These are phyloP conservation scores for Zasmidium angulare DNA, from an alignment of 2,329 filamentous ascomycete genomes.

Conservation along the genomic window DNA sequence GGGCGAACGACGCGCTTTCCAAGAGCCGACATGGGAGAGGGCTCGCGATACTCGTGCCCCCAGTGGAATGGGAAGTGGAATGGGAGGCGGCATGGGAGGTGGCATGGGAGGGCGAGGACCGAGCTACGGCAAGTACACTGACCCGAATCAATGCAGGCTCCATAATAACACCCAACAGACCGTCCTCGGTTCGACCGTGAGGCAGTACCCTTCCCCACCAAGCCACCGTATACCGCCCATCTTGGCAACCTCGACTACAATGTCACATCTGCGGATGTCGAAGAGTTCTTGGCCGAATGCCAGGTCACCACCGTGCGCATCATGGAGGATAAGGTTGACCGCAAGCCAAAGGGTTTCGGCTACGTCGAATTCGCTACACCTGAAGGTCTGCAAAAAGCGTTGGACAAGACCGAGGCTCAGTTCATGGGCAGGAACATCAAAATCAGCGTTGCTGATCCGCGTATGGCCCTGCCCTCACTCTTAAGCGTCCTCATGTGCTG, in stretches of 20 bases:
- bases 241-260: conserved; percentile 97
- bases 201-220: conserved; percentile 79
- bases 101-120: conserved; percentile 27
- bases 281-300: conserved; percentile 81
- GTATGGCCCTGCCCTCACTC: conserved; percentile 59
- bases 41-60: conserved; percentile 20
- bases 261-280: conserved; percentile 77
- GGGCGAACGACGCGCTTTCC: conserved; percentile 50
- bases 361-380: conserved; percentile 91
- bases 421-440: conserved; percentile 89
- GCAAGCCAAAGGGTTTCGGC: conserved; percentile 95
- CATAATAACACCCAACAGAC: conserved; percentile 29
- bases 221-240: conserved; percentile 93
- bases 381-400: conserved; percentile 87
- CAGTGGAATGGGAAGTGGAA: conserved; percentile 22
- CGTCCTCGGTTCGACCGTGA: conserved; percentile 58
- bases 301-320: conserved; percentile 88
- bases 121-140: conserved; percentile 32
- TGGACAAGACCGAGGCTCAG: conserved; percentile 75
- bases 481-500: conserved; percentile 4
- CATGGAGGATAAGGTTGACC: conserved; percentile 92
- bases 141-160: neutral
- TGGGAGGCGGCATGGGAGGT: conserved; percentile 18
- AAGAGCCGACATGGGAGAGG: conserved; percentile 34
- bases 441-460: conserved; percentile 94